Percentiles rank a stretch among this genome's conserved stretches.
Conservation (phyloP, 805 yeast genomes). For the Pichia phayaonensis region DNA sequence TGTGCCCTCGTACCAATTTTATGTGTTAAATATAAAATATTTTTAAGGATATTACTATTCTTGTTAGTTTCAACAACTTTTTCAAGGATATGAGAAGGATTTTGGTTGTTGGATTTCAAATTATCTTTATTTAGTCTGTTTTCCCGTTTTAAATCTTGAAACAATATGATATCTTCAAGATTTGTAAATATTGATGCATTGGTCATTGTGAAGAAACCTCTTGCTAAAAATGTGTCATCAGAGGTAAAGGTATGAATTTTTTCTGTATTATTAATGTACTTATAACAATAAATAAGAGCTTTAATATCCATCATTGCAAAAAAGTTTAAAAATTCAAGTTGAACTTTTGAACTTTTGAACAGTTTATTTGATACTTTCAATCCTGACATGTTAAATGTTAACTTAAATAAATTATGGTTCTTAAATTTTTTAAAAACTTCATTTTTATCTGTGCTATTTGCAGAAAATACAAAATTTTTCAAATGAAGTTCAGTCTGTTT, state of each 20-base stretch:
- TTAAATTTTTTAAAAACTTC: slow-evolving; percentile 4
- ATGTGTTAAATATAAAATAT: slow-evolving; percentile 14
- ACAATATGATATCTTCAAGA: slow-evolving; percentile 12
- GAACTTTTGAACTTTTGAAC: slow-evolving; percentile 3
- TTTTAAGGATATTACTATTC: neutral
- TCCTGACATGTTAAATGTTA: slow-evolving; percentile 11
- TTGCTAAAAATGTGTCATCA: slow-evolving; percentile 17
- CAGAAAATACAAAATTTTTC: slow-evolving; percentile 9
- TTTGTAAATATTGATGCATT: slow-evolving; percentile 13
- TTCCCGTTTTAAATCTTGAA: neutral
- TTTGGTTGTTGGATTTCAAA: neutral
- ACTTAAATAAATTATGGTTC: slow-evolving; percentile 5
- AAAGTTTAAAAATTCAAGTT: slow-evolving; percentile 13
- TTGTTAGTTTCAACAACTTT: neutral
- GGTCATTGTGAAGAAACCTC: slow-evolving; percentile 17
- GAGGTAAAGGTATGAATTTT: slow-evolving; percentile 8
- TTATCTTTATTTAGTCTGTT: neutral
- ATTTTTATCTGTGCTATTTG: slow-evolving; percentile 6
- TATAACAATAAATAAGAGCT: slow-evolving; percentile 3
- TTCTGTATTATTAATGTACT: slow-evolving; percentile 9
- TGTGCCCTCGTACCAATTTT: slow-evolving; percentile 21
- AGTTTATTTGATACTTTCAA: neutral
- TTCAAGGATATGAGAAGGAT: neutral
- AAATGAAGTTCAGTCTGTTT: neutral
- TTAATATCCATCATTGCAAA: slow-evolving; percentile 10